Percentiles rank a stretch among this genome's conserved stretches.
phyloP scores from a whole-genome alignment of 1,139 yeast species.

The Hansenula anomala region DNA sequence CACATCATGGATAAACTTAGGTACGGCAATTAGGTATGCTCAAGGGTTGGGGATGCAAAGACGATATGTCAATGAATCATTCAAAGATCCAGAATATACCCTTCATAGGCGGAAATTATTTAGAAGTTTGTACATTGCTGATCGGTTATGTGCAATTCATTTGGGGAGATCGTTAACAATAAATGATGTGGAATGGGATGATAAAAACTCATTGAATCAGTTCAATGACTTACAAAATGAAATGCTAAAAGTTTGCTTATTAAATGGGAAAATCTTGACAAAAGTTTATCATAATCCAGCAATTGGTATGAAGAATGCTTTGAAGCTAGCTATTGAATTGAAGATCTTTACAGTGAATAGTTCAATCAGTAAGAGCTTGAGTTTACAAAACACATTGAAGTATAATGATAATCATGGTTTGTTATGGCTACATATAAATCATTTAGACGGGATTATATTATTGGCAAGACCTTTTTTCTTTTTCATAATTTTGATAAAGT shows the following conservation, averaged over 20 bases:
- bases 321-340: conserved; percentile 35
- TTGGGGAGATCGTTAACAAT: conserved; percentile 40
- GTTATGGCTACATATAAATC: conserved; percentile 34
- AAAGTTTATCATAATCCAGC: conserved; percentile 33
- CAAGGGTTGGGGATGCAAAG: conserved; percentile 27
- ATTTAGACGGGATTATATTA: conserved; percentile 37
- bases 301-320: conserved; percentile 32
- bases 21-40: conserved; percentile 28
- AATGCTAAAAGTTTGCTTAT: conserved; percentile 14
- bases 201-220: conserved; percentile 21
- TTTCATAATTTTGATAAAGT: conserved; percentile 25
- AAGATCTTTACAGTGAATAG: conserved; percentile 27
- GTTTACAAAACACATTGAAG: conserved; percentile 7
- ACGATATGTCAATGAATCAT: conserved; percentile 26
- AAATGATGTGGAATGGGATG: conserved; percentile 39
- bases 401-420: conserved; percentile 24
- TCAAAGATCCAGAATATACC: conserved; percentile 18
- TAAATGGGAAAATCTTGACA: conserved; percentile 32
- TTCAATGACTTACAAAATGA: conserved; percentile 23
- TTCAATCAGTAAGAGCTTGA: conserved; percentile 18
- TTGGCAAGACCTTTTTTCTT: conserved; percentile 44
- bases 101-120: conserved; percentile 33
- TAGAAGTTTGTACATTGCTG: conserved; percentile 36
- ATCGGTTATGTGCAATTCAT: conserved; percentile 33
- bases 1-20: conserved; percentile 37